Evolutionary conservation across 106 monocot genomes (phyloP).

Genomic region (Dendrobium catenatum): DNA sequence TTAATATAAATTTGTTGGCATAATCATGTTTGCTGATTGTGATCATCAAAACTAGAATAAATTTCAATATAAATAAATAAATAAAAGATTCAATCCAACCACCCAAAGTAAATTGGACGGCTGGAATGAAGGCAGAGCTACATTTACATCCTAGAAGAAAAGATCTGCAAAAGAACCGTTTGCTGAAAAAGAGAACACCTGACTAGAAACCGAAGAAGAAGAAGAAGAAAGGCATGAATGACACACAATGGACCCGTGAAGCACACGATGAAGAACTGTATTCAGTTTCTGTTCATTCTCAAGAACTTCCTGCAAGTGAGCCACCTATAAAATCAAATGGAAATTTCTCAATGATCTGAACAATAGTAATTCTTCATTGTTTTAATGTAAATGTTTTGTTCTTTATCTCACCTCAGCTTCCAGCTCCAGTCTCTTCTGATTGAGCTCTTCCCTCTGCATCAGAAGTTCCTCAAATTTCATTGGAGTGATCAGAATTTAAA

Average conservation of each 20-base stretch:
- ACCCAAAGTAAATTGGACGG: too few relatives aligned
- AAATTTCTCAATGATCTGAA: too few relatives aligned
- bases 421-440: conserved; percentile 25
- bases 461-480: conserved; percentile 66
- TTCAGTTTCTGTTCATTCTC: conserved; percentile 54
- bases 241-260: conserved; percentile 35
- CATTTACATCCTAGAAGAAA: too few relatives aligned
- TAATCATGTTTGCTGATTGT: too few relatives aligned
- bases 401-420: conserved; percentile 40
- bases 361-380: too few relatives aligned
- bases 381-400: not conserved
- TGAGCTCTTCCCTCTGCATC: conserved; percentile 38
- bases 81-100: too few relatives aligned
- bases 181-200: conserved; percentile 22
- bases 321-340: conserved; percentile 29
- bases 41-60: too few relatives aligned
- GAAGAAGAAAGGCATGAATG: conserved; percentile 32
- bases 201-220: conserved; percentile 26
- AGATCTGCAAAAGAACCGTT: too few relatives aligned
- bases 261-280: conserved; percentile 35
- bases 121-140: too few relatives aligned
- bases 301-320: conserved; percentile 38
- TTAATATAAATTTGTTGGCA: too few relatives aligned
- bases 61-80: too few relatives aligned
- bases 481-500: not conserved